Evolutionary conservation across 371 early-diverging fungal genomes (phyloP), one percentile per base, ranked within the genome.

Genomic region (Mortierella sp.): DNA sequence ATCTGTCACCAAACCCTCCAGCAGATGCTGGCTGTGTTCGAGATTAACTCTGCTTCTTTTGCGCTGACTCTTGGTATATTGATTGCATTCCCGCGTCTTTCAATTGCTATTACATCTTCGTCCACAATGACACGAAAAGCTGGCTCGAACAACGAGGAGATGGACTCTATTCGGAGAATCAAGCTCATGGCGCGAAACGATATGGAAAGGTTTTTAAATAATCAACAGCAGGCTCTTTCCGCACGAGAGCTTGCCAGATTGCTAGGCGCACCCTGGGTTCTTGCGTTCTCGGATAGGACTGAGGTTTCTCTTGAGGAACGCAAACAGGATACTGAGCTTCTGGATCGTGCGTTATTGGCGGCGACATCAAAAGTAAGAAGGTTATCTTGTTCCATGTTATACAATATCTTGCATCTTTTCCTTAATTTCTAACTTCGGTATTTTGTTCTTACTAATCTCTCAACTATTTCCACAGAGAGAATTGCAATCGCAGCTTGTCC

Each of bases 21-120:
- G 19, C 70, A 66, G 15, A 57, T 80, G 7, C 10, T 80, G 53
- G 42, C 43, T 37, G 57, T 74, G 15, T 29, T 74, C 32, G 80
- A 80, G 22, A 19, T 34, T 3, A 56, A 64, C 23, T 51, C 63
- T 7, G 64, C 70, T 0, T 80, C 80, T n/a, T 80, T 80, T 34
- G 67, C 66, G 0, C 31, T 80, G 5, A 73, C 65, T 12, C 22
- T 80, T 7, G 80, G 80, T 26, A 63, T 66, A 3, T n/a, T 80
- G 26, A 74, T 80, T 53, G 74, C 75, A 0, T 59, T 80, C 87
- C 92, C 57, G 86, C 92, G 31, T 82, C 89, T 61, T 66, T 93
- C 59, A 85, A 91, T 76, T 85, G 84, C 69, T 87, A 90, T 79
- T n/a, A 28, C 68, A 5, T 70, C 80, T 0, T 70, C 75, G 15